Percentiles rank a stretch among this genome's conserved stretches.
phyloP scores from a whole-genome alignment of 108 stramenopile genomes.

The Cyclotella kingstonii region DNA sequence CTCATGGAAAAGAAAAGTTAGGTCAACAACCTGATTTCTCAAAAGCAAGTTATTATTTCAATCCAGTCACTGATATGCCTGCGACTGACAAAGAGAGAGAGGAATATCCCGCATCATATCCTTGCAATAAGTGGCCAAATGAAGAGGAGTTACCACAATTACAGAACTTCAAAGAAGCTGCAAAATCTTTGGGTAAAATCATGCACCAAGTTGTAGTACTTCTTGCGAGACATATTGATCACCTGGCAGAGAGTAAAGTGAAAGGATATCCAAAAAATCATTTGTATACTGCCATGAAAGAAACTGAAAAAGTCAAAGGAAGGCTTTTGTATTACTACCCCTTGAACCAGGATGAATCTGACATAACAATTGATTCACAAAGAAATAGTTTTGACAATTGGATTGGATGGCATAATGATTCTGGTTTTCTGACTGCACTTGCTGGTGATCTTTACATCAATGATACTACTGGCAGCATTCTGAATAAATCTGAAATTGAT shows the following conservation, averaged over 20 bases:
- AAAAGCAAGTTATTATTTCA: conserved; percentile 90
- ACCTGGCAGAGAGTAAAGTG: conserved; percentile 33
- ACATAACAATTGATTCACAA: conserved; percentile 1
- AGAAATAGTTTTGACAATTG: conserved; percentile 63
- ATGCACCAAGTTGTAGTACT: conserved; percentile 71
- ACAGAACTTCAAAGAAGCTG: conserved; percentile 48
- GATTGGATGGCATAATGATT: conserved; percentile 95
- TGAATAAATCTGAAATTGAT: conserved; percentile 49
- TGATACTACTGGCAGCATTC: conserved; percentile 55
- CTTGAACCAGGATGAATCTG: conserved; percentile 36
- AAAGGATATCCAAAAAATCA: conserved; percentile 33
- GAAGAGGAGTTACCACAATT: conserved; percentile 57
- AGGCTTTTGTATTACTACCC: conserved; percentile 92
- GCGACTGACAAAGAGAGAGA: conserved; percentile 73
- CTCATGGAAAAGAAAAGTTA: conserved; percentile 89
- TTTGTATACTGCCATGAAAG: conserved; percentile 56
- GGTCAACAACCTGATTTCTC: conserved; percentile 80
- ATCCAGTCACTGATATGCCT: conserved; percentile 76
- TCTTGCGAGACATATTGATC: conserved; percentile 74
- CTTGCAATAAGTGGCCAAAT: conserved; percentile 85
- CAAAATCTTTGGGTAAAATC: conserved; percentile 65
- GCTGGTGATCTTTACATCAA: conserved; percentile 86
- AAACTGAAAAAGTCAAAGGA: conserved; percentile 89
- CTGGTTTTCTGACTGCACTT: conserved; percentile 88
- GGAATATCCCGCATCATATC: conserved; percentile 81